Conservation (phyloP, 2,329 filamentous ascomycete genomes). For the Plectosphaerella cucumerina region DNA sequence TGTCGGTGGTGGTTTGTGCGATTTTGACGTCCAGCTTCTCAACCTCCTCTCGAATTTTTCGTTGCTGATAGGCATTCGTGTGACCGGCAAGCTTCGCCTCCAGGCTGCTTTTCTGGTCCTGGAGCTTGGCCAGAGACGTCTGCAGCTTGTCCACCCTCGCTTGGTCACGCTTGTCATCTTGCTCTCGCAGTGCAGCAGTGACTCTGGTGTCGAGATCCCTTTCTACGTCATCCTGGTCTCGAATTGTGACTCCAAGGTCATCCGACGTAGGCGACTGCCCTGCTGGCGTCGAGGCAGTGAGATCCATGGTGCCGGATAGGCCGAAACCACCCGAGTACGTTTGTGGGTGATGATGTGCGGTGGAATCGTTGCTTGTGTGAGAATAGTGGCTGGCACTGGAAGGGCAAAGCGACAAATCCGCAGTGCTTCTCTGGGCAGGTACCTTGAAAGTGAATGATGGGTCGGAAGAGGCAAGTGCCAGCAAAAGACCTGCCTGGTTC, state of each 20-base stretch:
- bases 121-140: background rate
- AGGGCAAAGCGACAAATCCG: too few relatives aligned
- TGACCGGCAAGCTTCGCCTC: background rate
- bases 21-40: slow-evolving; percentile 62
- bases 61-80: background rate
- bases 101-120: background rate
- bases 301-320: too few relatives aligned
- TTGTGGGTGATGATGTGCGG: too few relatives aligned
- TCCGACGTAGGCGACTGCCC: background rate
- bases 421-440: too few relatives aligned
- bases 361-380: too few relatives aligned
- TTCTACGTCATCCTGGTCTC: slow-evolving; percentile 87
- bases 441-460: too few relatives aligned
- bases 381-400: too few relatives aligned
- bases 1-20: slow-evolving; percentile 62
- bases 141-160: slow-evolving; percentile 59
- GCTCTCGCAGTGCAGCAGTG: slow-evolving; percentile 54
- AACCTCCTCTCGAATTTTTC: slow-evolving; percentile 48
- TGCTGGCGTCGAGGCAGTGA: background rate
- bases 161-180: slow-evolving; percentile 59
- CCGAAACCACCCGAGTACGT: too few relatives aligned
- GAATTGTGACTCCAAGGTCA: slow-evolving; percentile 33
- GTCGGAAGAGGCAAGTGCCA: too few relatives aligned
- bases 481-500: too few relatives aligned
- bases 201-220: slow-evolving; percentile 71